Base-by-base conservation (phyloP, 2,329 filamentous ascomycete species). In the Akanthomyces muscarius region DNA sequence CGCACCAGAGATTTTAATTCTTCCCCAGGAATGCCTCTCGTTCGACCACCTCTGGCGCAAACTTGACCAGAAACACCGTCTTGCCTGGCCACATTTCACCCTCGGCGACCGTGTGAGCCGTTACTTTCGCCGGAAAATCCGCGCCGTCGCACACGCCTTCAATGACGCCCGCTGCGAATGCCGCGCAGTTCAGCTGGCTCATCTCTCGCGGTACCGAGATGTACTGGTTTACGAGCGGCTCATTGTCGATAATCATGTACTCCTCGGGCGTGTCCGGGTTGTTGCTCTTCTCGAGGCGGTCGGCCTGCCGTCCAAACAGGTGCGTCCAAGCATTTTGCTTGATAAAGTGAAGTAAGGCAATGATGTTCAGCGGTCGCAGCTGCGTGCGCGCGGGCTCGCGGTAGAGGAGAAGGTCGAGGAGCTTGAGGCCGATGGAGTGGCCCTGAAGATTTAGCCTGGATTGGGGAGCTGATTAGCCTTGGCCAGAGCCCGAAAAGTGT, bases 231-330 rank as follows among this genome's bases (percentile, higher is more conserved):
- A 98, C 94, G 57, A 98, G 83, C 25, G 95, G 95, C 74, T 98
- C 95, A 77, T 99, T 98, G 78, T 99, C 95, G 70, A 93, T 91
- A 70, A 99, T 95, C 94, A 99, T 98, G 81, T 98, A 99, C 80
- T 98, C 94, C 69, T 95, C 92, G 10, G 91, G 89, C 59, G 92
- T 94, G 60, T 88, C 86, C 10, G 90, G 88, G 71, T 91, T 89
- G 61, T 87, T 87, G 64, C 88, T 91, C 78, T 95, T 93, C 79
- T 99, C 95, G 64, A 99, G 87, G 21, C 92, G 90, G 78, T 98
- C 94, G 33, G 95, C 95, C 62, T 93, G 89, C 1, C 94, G 89
- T 44, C 86, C 88, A 76, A 99, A 99, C 55, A 99, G 89, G 76
- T 96, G 90, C 68, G 89, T 87, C 90, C 94, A 99, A 62, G 97